Percentiles rank a stretch among this genome's conserved stretches.
phyloP scores from a whole-genome alignment of 768 basidiomycete species.

The Leccinum ochraceum region DNA sequence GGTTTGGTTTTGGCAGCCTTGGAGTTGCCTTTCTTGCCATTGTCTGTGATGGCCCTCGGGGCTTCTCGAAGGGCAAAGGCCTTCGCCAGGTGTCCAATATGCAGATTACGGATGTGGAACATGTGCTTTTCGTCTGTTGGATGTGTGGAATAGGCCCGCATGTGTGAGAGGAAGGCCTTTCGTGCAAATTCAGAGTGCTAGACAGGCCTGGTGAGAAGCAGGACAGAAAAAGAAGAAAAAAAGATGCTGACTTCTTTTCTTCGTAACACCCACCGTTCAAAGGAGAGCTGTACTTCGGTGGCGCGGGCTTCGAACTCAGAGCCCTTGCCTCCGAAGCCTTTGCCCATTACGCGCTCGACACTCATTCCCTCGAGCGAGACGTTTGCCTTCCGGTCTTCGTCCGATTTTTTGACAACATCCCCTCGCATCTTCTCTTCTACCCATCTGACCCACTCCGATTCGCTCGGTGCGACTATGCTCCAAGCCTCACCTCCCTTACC shows the following conservation, averaged over 20 bases:
- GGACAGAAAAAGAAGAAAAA: conserved; percentile 2
- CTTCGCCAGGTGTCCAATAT: conserved; percentile 93
- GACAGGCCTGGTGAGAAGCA: conserved; percentile 1
- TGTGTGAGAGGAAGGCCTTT: conserved; percentile 87
- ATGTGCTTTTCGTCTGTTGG: conserved; percentile 94
- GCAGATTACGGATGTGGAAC: conserved; percentile 93
- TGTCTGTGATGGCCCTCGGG: conserved; percentile 45
- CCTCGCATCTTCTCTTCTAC: conserved; percentile 80
- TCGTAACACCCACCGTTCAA: conserved; percentile 89
- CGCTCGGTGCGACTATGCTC: conserved; percentile 87
- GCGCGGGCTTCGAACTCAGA: conserved; percentile 85
- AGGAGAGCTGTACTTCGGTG: conserved; percentile 92
- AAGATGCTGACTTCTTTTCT: conserved; percentile 60
- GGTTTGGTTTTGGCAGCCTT: conserved; percentile 7
- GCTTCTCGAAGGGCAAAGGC: conserved; percentile 90
- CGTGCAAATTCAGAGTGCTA: conserved; percentile 81
- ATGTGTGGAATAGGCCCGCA: conserved; percentile 97
- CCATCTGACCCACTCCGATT: conserved; percentile 90
- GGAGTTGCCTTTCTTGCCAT: conserved; percentile 20
- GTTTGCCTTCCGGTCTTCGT: conserved; percentile 36
- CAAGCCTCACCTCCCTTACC: conserved; percentile 96
- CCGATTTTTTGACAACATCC: conserved; percentile 33
- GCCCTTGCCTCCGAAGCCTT: conserved; percentile 85
- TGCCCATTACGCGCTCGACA: conserved; percentile 69
- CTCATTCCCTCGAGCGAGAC: conserved; percentile 58